Evolutionary conservation across 23 red algal species (phyloP).

Genomic region (Gracilariopsis chorda): DNA sequence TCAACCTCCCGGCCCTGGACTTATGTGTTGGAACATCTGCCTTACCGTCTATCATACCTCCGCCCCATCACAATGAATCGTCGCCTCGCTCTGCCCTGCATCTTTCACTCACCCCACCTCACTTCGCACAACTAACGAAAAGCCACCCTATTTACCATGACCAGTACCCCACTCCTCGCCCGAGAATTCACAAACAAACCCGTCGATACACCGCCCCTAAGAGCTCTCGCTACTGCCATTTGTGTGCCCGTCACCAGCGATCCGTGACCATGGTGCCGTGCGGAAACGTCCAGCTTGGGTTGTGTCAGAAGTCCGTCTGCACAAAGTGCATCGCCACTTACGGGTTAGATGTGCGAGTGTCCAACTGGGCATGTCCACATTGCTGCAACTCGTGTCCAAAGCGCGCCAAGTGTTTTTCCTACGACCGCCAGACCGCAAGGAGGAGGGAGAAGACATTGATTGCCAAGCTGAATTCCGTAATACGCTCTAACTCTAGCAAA

Average conservation of each 20-base stretch:
- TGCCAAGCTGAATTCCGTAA: conserved; percentile 20
- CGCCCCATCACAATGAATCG: too few relatives aligned
- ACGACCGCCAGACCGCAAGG: conserved; percentile 47
- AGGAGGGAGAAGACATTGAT: conserved; percentile 16
- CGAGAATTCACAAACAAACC: background rate
- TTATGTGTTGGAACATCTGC: too few relatives aligned
- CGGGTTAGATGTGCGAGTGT: background rate
- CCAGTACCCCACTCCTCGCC: too few relatives aligned
- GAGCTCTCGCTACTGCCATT: conserved; percentile 43
- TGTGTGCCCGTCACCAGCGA: conserved; percentile 51
- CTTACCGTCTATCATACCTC: too few relatives aligned
- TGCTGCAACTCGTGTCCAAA: conserved; percentile 28
- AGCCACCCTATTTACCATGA: too few relatives aligned
- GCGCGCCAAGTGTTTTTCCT: conserved; percentile 55
- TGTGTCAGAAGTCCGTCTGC: conserved; percentile 59
- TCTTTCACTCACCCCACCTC: too few relatives aligned
- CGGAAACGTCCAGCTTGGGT: conserved; percentile 17
- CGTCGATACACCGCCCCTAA: conserved; percentile 44
- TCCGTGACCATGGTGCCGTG: conserved; percentile 39
- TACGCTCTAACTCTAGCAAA: too few relatives aligned
- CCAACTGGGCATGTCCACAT: conserved; percentile 36
- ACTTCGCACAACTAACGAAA: too few relatives aligned
- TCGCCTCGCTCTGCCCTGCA: too few relatives aligned
- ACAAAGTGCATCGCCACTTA: conserved; percentile 26
- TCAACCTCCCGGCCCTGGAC: too few relatives aligned